Evolutionary conservation across 371 early-diverging fungal genomes (phyloP).

Genomic region (Pancytospora philotis): DNA sequence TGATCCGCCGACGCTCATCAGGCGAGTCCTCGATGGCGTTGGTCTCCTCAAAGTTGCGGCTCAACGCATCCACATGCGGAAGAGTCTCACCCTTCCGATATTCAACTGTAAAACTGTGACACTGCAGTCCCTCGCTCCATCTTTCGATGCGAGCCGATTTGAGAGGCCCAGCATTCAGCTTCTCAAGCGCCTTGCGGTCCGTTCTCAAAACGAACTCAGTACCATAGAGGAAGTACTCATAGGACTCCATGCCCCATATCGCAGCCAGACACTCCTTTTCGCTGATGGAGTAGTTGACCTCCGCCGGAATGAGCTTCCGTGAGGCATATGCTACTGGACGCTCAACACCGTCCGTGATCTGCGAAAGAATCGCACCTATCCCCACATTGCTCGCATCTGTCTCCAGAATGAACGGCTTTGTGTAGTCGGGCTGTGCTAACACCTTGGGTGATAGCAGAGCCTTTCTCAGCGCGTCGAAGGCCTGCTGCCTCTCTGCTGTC

Average conservation of each 20-base stretch:
- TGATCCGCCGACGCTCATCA: no score
- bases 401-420: slow-evolving; percentile 26
- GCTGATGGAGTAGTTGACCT: slow-evolving; percentile 24
- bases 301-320: slow-evolving; percentile 26
- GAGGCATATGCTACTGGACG: slow-evolving; percentile 25
- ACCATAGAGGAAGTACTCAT: slow-evolving; percentile 36
- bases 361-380: slow-evolving; percentile 38
- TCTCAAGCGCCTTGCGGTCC: no score
- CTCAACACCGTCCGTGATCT: slow-evolving; percentile 11
- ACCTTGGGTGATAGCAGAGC: not conserved
- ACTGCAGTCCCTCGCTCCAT: no score
- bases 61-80: no score
- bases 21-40: no score
- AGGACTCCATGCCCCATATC: slow-evolving; percentile 28
- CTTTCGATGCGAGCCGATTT: no score
- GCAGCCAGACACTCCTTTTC: slow-evolving; percentile 44
- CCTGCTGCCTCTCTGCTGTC: slow-evolving; percentile 15
- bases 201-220: slow-evolving; percentile 30
- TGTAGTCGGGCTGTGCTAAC: slow-evolving; percentile 23
- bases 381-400: slow-evolving; percentile 43
- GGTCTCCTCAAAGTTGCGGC: no score
- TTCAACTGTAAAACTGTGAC: no score
- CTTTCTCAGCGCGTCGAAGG: slow-evolving; percentile 6
- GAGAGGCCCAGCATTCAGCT: no score
- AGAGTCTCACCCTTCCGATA: no score